Conservation (phyloP, 495 filamentous ascomycete species). For the Thermochaetoides thermophila region DNA sequence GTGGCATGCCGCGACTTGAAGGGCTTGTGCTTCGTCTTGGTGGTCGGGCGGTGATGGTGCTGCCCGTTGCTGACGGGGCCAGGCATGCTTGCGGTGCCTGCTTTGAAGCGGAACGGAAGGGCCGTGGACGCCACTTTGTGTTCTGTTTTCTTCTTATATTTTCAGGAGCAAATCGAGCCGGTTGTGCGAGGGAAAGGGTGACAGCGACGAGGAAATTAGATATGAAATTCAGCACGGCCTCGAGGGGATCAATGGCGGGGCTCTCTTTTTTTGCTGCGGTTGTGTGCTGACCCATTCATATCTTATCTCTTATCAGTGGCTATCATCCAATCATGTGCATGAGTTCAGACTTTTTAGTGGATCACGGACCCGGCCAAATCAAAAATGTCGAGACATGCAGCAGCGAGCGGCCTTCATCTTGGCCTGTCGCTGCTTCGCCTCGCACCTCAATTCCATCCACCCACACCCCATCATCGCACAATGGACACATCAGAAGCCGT, state of each 20-base stretch:
- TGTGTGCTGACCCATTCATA: conserved; percentile 16
- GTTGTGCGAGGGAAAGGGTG: too few relatives aligned
- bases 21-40: conserved; percentile 68
- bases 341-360: conserved; percentile 17
- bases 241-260: conserved; percentile 24
- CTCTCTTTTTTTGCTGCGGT: conserved; percentile 15
- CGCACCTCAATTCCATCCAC: neutral
- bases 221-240: too few relatives aligned
- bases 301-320: conserved; percentile 14
- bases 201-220: too few relatives aligned
- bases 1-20: conserved; percentile 87
- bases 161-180: neutral
- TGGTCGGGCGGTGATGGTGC: conserved; percentile 85
- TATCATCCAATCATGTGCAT: conserved; percentile 9
- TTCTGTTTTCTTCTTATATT: too few relatives aligned
- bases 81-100: conserved; percentile 53
- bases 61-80: conserved; percentile 32
- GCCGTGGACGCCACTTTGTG: conserved; percentile 47
- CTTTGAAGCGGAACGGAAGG: conserved; percentile 82
- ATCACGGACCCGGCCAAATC: conserved; percentile 1
- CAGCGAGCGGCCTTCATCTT: conserved; percentile 1
- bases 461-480: conserved; percentile 1
- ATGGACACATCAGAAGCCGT: conserved; percentile 13
- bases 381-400: conserved; percentile 13
- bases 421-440: too few relatives aligned